Evolutionary conservation across 352 stramenopile genomes (phyloP).

Genomic region (Phytophthora lateralis): DNA sequence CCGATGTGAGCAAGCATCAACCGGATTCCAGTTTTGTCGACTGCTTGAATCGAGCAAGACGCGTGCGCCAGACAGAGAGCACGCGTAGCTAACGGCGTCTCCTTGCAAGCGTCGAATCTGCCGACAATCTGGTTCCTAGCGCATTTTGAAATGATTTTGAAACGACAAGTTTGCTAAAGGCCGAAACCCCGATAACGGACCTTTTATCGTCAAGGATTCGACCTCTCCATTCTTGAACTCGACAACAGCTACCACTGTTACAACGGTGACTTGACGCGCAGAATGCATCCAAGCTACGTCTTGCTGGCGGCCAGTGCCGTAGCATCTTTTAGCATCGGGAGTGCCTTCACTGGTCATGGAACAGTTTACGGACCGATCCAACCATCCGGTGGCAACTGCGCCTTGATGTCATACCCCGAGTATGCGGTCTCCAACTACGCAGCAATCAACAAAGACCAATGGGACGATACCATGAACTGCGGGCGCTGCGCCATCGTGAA

Average conservation of each 20-base stretch:
- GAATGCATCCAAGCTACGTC: conserved; percentile 15
- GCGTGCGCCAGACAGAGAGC: conserved; percentile 6
- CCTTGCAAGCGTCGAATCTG: conserved; percentile 13
- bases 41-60: too few relatives aligned
- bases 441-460: conserved; percentile 29
- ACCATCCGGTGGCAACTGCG: conserved; percentile 30
- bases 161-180: conserved; percentile 15
- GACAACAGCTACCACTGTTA: not conserved
- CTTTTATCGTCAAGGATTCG: conserved; percentile 8
- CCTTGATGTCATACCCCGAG: conserved; percentile 20
- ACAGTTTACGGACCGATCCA: conserved; percentile 22
- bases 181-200: conserved; percentile 30
- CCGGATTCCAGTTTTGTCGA: not conserved
- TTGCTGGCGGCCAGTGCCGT: conserved; percentile 9
- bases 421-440: conserved; percentile 17
- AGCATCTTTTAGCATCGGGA: conserved; percentile 8
- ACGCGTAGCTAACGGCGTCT: conserved; percentile 18
- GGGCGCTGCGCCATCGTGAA: conserved; percentile 25
- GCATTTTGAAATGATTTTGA: conserved; percentile 8
- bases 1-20: too few relatives aligned
- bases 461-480: conserved; percentile 25
- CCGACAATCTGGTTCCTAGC: too few relatives aligned
- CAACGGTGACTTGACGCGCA: not conserved
- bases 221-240: conserved; percentile 22
- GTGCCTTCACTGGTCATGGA: conserved; percentile 13